These are phyloP conservation scores for Chenopodium berlandieri DNA, from an alignment of 148 eudicot species.

Conservation along the genomic window DNA sequence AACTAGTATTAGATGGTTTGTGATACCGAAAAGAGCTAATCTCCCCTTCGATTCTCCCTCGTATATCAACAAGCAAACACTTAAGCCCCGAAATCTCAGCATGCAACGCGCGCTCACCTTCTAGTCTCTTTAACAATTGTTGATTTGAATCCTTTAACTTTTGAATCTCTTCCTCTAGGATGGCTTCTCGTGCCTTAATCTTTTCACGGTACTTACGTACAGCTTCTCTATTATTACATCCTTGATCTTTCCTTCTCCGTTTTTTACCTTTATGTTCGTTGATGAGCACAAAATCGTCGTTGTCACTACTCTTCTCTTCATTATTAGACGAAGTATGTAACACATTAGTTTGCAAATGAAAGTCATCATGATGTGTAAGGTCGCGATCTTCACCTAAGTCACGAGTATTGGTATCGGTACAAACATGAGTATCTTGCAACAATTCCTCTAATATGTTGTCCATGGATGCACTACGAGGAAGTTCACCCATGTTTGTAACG, in stretches of 20 bases:
- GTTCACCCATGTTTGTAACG: slow-evolving; percentile 43
- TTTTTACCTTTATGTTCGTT: slow-evolving; percentile 31
- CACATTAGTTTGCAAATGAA: slow-evolving; percentile 37
- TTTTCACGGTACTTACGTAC: slow-evolving; percentile 79
- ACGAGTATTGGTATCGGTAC: slow-evolving; percentile 69
- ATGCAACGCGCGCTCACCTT: slow-evolving; percentile 56
- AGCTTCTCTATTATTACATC: slow-evolving; percentile 73
- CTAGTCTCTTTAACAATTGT: slow-evolving; percentile 55
- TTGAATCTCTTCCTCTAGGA: slow-evolving; percentile 60
- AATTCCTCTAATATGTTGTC: slow-evolving; percentile 56
- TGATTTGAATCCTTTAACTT: slow-evolving; percentile 66
- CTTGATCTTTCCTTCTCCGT: slow-evolving; percentile 34
- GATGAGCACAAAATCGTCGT: slow-evolving; percentile 54
- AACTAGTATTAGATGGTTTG: slow-evolving; percentile 21
- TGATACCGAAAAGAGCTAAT: slow-evolving; percentile 66
- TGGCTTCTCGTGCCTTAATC: slow-evolving; percentile 63
- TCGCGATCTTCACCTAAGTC: slow-evolving; percentile 60
- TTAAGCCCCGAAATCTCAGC: slow-evolving; percentile 68
- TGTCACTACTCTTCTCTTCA: slow-evolving; percentile 38
- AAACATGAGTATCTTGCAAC: slow-evolving; percentile 45
- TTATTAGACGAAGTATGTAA: slow-evolving; percentile 33
- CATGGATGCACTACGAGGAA: slow-evolving; percentile 50
- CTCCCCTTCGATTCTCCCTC: slow-evolving; percentile 80
- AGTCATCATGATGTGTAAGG: slow-evolving; percentile 70
- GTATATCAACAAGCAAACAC: slow-evolving; percentile 73